Percentiles rank a stretch among this genome's conserved stretches.
Conservation (phyloP, 1,284 basidiomycete genomes). For the Pholiota adiposa region DNA sequence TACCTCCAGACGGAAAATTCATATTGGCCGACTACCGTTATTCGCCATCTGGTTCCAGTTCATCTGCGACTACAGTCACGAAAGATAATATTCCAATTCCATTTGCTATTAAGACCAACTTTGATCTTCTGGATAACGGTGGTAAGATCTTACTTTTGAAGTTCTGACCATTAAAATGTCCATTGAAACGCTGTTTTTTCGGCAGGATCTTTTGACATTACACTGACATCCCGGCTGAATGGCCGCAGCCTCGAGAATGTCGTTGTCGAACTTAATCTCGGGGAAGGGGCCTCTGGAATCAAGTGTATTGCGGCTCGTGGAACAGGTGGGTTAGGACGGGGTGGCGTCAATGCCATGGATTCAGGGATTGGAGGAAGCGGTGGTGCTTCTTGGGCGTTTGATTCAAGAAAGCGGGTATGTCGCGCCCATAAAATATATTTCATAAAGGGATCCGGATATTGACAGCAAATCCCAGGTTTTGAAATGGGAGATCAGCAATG, state of each 20-base stretch:
- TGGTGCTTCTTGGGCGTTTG: slow-evolving; percentile 76
- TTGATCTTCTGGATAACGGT: slow-evolving; percentile 65
- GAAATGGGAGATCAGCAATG: slow-evolving; percentile 77
- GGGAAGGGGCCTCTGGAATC: slow-evolving; percentile 68
- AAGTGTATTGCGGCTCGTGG: slow-evolving; percentile 68
- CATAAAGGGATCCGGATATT: background rate
- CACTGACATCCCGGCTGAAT: slow-evolving; percentile 69
- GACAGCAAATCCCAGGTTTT: slow-evolving; percentile 50
- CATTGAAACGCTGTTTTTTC: slow-evolving; percentile 3
- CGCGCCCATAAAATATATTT: slow-evolving; percentile 5
- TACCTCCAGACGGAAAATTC: slow-evolving; percentile 94
- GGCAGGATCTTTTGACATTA: slow-evolving; percentile 73
- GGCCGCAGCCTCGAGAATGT: slow-evolving; percentile 73
- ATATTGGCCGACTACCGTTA: slow-evolving; percentile 87
- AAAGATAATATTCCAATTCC: slow-evolving; percentile 65
- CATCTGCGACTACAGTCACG: slow-evolving; percentile 25
- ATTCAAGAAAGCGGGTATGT: slow-evolving; percentile 66
- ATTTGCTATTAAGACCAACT: slow-evolving; percentile 61
- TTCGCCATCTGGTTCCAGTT: slow-evolving; percentile 41
- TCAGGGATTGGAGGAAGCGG: slow-evolving; percentile 28
- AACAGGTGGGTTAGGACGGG: slow-evolving; percentile 51
- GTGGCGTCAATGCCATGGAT: slow-evolving; percentile 37
- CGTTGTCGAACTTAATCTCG: slow-evolving; percentile 73
- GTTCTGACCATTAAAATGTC: slow-evolving; percentile 2
- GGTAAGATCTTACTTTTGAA: slow-evolving; percentile 46